Evolutionary conservation across 2,329 filamentous ascomycete species (phyloP).

Genomic region (Fusarium sp.): DNA sequence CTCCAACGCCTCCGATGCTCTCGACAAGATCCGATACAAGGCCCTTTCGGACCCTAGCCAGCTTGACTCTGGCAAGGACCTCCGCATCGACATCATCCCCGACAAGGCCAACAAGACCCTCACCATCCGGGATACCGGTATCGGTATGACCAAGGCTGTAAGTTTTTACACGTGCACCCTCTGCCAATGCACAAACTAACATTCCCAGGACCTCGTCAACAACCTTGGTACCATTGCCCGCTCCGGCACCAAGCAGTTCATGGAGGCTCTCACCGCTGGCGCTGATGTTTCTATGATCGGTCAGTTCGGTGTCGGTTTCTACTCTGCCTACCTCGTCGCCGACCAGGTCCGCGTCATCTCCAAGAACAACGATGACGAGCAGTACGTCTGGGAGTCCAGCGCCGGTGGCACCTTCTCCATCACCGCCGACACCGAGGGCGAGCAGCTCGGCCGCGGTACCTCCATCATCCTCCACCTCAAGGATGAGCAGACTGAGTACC

Average conservation of each 20-base stretch:
- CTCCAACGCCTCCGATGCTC: constrained; percentile 97
- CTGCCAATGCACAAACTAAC: neutral
- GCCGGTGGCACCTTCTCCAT: constrained; percentile 98
- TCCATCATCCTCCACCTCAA: constrained; percentile 99
- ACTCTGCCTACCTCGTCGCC: constrained; percentile 99
- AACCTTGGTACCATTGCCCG: constrained; percentile 99
- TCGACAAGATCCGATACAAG: constrained; percentile 99
- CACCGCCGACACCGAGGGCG: constrained; percentile 87
- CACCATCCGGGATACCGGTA: constrained; percentile 97
- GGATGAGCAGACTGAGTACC: constrained; percentile 98
- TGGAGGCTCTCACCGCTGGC: constrained; percentile 98
- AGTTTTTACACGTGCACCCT: constrained; percentile 55
- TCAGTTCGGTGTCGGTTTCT: constrained; percentile 99
- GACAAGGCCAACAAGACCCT: constrained; percentile 98
- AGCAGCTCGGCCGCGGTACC: constrained; percentile 92
- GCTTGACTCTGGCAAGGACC: constrained; percentile 97
- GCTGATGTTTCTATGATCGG: constrained; percentile 99
- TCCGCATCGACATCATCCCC: constrained; percentile 98
- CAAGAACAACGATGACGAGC: constrained; percentile 99
- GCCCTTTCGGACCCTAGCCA: constrained; percentile 96
- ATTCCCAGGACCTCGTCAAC: constrained; percentile 90
- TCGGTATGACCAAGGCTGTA: constrained; percentile 99
- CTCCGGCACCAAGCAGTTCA: constrained; percentile 99
- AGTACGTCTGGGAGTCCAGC: constrained; percentile 99
- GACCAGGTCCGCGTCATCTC: constrained; percentile 96